A percentile compares a stretch with the other conserved stretches of the same genome.
phyloP scores from a whole-genome alignment of 441 rosid genomes.

The Dalechampia spathulata region DNA sequence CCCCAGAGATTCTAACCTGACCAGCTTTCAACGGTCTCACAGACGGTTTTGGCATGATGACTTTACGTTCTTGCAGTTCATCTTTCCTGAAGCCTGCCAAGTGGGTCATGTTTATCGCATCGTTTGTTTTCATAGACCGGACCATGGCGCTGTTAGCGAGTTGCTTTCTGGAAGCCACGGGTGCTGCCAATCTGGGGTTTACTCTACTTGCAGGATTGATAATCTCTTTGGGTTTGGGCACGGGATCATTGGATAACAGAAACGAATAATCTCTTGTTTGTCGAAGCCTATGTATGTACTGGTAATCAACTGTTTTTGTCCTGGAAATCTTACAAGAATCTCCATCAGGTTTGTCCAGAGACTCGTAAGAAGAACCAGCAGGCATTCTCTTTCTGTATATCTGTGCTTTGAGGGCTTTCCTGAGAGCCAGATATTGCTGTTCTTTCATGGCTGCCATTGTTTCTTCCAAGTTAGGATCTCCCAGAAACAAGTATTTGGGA shows the following conservation, averaged over 20 bases:
- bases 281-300: neutral
- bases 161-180: neutral
- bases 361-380: neutral
- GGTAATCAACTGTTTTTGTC: neutral
- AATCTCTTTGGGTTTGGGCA: neutral
- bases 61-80: neutral
- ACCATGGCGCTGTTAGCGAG: too few relatives aligned
- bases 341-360: neutral
- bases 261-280: slow-evolving; percentile 12
- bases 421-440: neutral
- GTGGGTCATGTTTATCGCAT: neutral
- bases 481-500: too few relatives aligned
- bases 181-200: neutral
- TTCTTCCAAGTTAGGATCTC: neutral
- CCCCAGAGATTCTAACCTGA: neutral
- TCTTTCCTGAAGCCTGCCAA: neutral
- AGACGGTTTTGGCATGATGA: neutral
- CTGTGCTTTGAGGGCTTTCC: slow-evolving; percentile 2
- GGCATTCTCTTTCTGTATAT: slow-evolving; percentile 2
- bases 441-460: neutral
- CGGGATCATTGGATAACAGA: neutral
- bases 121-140: neutral
- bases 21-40: neutral
- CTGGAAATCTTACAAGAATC: neutral
- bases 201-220: neutral